Evolutionary conservation across 2,329 filamentous ascomycete species (phyloP).

Genomic region (Neocucurbitaria cava): DNA sequence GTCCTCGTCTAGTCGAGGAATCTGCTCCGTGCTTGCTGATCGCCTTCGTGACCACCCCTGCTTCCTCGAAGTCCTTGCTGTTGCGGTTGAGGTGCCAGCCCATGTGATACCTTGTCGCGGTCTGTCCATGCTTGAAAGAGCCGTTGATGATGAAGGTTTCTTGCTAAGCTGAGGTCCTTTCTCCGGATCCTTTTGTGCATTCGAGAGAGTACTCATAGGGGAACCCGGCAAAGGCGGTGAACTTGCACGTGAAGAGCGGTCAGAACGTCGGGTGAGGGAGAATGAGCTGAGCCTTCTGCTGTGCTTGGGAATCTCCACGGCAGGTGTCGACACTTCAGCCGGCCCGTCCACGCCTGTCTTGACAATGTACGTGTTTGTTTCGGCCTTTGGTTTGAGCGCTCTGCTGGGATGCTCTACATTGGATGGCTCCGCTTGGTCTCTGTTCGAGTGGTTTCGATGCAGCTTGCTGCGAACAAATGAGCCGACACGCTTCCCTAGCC

Average conservation of each 20-base stretch:
- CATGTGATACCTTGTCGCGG: constrained; percentile 39
- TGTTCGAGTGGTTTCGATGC: constrained; percentile 10
- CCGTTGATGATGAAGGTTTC: constrained; percentile 38
- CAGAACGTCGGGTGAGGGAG: constrained; percentile 47
- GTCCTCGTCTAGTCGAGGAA: constrained; percentile 33
- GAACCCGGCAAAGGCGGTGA: constrained; percentile 48
- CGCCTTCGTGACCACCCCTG: constrained; percentile 38
- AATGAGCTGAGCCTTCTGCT: constrained; percentile 46
- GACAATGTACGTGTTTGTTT: constrained; percentile 29
- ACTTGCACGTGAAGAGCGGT: constrained; percentile 45
- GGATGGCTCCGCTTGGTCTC: constrained; percentile 10
- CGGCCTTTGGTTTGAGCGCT: constrained; percentile 8
- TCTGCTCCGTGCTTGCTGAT: constrained; percentile 47
- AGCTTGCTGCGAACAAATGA: constrained; percentile 42
- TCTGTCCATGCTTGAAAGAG: constrained; percentile 36
- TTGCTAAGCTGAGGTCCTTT: constrained; percentile 19
- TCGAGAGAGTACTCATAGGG: constrained; percentile 42
- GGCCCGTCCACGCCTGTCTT: constrained; percentile 40
- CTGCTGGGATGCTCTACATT: constrained; percentile 1
- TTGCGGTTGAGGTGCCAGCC: constrained; percentile 31
- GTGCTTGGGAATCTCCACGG: constrained; percentile 32
- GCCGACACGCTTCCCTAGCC: constrained; percentile 40
- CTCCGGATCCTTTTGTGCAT: constrained; percentile 13
- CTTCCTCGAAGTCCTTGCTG: constrained; percentile 25
- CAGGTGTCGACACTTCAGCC: constrained; percentile 28